Base-by-base conservation (phyloP, 306 rosid genomes). In the Casuarina cunninghamiana region DNA sequence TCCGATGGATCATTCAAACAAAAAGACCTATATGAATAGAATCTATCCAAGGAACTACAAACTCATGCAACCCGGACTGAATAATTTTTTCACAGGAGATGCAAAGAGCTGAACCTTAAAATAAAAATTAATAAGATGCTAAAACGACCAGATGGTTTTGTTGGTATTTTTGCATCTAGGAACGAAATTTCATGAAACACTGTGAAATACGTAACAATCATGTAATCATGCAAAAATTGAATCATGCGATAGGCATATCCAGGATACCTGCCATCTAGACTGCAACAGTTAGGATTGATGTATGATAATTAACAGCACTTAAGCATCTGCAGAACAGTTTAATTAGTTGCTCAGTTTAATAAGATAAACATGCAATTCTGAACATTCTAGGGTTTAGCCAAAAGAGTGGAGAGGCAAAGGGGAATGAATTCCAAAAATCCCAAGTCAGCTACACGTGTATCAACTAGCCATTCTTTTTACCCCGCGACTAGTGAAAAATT, bases 281-380 rank as follows among this genome's bases (percentile, higher is more conserved):
- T 63, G 42, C 48, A 61, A 71, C 41, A 46, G 60, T 37, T 35
- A 43, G 38, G 19, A 62, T 41, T 15, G 50, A 74, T 49, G 46
- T 51, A 71, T 2, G 57, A 19, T 46, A 15, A 77, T 77, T 44
- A 38, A 45, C 17, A 75, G 53, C 12, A 37, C 45, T 53, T 43
- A 21, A 66, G 68, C 73, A 74, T 41, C 53, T 9, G 38, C 39
- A 35, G 68, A 73, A 82, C 60, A 39, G 9, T 6, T 46, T 48
- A 67, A 75, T 67, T 49, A 74, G 13, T 55, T 71, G 42, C 71
- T 63, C 39, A 11, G n/a, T 35, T 62, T 62, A 37, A 62, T 62
- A 62, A 37, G 68, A 35, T 35, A 5, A 38, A 62, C 37, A 35
- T 62, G 9, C 15, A 5, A 62, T 11, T 12, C 44, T 37, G 11